Evolutionary conservation across 441 rosid species (phyloP).

Genomic region (Populus hybrid): DNA sequence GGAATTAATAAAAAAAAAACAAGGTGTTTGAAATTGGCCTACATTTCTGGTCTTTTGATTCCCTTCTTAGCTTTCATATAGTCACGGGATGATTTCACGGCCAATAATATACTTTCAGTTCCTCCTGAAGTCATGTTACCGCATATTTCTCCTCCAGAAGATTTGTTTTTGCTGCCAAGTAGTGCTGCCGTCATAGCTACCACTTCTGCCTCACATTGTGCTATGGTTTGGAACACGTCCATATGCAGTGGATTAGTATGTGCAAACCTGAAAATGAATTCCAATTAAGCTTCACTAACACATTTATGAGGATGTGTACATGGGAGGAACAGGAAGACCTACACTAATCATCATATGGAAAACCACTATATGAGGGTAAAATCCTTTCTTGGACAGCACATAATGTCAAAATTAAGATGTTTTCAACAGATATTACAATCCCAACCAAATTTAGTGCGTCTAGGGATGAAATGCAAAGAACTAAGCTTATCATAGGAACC

Average conservation of each 20-base stretch:
- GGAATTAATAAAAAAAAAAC: conserved; percentile 8
- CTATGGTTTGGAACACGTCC: conserved; percentile 86
- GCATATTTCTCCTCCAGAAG: conserved; percentile 82
- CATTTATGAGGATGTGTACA: not conserved
- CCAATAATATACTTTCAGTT: conserved; percentile 90
- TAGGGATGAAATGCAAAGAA: not conserved
- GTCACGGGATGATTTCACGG: conserved; percentile 92
- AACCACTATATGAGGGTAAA: no score
- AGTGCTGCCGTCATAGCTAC: conserved; percentile 97
- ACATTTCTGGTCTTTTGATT: conserved; percentile 91
- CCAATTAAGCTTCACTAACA: conserved; percentile 3
- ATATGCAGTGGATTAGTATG: conserved; percentile 95
- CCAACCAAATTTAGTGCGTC: not conserved
- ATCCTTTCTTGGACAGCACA: no score
- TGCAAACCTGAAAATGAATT: conserved; percentile 69
- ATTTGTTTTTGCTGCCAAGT: conserved; percentile 67
- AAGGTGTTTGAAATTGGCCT: conserved; percentile 11
- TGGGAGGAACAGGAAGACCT: not conserved
- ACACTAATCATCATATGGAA: not conserved
- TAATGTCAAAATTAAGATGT: no score
- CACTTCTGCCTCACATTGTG: conserved; percentile 87
- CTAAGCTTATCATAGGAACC: not conserved
- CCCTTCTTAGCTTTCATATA: conserved; percentile 90
- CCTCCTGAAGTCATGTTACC: conserved; percentile 99
- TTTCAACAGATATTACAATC: no score